Evolutionary conservation across 2,329 filamentous ascomycete genomes (phyloP).

Genomic region (Corniculantispora saksenae): DNA sequence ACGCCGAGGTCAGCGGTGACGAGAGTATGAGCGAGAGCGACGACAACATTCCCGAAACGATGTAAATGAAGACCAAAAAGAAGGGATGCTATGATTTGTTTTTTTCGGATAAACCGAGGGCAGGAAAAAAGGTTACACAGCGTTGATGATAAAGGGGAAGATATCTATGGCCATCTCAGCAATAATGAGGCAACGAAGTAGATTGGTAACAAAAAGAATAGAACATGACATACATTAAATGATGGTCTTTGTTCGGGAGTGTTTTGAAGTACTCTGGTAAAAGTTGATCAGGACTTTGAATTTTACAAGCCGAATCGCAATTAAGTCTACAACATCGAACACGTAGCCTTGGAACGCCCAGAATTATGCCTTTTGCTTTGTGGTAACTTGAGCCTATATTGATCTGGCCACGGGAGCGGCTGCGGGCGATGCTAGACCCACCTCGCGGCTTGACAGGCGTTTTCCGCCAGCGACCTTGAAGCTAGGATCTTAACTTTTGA

Average conservation of each 20-base stretch:
- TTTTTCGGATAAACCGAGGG: slow-evolving; percentile 14
- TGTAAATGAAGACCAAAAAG: slow-evolving; percentile 30
- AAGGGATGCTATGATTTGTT: slow-evolving; percentile 13
- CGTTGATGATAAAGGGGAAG: background rate
- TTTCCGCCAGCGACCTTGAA: background rate
- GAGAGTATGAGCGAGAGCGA: slow-evolving; percentile 96
- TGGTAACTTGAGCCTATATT: background rate
- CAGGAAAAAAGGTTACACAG: slow-evolving; percentile 6
- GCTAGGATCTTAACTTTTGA: background rate
- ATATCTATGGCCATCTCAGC: slow-evolving; percentile 13
- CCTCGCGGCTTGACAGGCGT: background rate
- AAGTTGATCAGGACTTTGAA: no score
- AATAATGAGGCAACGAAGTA: slow-evolving; percentile 13
- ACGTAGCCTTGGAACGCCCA: no score
- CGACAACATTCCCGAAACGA: slow-evolving; percentile 62
- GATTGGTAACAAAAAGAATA: slow-evolving; percentile 14
- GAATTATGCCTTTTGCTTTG: background rate
- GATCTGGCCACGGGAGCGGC: background rate
- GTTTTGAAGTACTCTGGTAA: background rate
- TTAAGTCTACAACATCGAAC: no score
- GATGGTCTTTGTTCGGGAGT: background rate
- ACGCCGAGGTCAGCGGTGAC: slow-evolving; percentile 95
- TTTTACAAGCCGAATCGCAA: no score
- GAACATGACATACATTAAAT: slow-evolving; percentile 9
- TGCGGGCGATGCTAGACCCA: background rate